Evolutionary conservation across 495 filamentous ascomycete species (phyloP).

Genomic region (Amniculicola lignicola): DNA sequence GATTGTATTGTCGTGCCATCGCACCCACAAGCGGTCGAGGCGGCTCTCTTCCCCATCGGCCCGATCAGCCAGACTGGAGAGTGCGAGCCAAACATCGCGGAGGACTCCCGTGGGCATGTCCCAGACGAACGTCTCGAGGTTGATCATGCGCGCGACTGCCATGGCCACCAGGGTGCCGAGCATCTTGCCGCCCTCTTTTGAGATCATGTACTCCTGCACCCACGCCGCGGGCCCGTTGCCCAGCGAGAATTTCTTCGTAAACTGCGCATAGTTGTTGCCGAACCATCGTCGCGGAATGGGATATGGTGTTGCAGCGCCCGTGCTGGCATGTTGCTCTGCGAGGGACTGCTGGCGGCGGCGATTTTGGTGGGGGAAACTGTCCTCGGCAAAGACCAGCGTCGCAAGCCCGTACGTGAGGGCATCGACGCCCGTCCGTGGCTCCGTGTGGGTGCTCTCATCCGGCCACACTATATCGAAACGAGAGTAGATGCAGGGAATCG

Average conservation of each 20-base stretch:
- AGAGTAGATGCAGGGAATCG: conserved; percentile 84
- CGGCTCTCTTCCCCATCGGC: conserved; percentile 60
- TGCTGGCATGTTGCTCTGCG: conserved; percentile 22
- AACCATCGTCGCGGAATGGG: conserved; percentile 44
- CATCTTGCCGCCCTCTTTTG: conserved; percentile 90
- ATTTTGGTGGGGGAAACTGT: conserved; percentile 54
- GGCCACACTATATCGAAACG: conserved; percentile 96
- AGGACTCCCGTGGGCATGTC: conserved; percentile 94
- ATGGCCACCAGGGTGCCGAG: conserved; percentile 86
- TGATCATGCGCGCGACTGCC: conserved; percentile 79
- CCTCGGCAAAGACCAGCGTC: conserved; percentile 76
- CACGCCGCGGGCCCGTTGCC: conserved; percentile 80
- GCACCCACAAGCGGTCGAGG: conserved; percentile 77
- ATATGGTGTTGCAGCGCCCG: conserved; percentile 12
- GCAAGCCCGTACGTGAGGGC: conserved; percentile 87
- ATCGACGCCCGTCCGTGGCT: conserved; percentile 75
- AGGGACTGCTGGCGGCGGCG: conserved; percentile 27
- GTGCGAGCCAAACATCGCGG: conserved; percentile 80
- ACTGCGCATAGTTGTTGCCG: conserved; percentile 81
- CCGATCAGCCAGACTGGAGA: conserved; percentile 68
- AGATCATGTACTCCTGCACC: conserved; percentile 84
- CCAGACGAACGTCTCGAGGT: conserved; percentile 89
- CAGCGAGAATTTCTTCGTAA: conserved; percentile 83
- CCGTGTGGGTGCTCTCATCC: conserved; percentile 59
- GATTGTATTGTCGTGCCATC: conserved; percentile 79